Base-by-base conservation (phyloP, 2,329 filamentous ascomycete genomes). In the Blastomyces silverae region DNA sequence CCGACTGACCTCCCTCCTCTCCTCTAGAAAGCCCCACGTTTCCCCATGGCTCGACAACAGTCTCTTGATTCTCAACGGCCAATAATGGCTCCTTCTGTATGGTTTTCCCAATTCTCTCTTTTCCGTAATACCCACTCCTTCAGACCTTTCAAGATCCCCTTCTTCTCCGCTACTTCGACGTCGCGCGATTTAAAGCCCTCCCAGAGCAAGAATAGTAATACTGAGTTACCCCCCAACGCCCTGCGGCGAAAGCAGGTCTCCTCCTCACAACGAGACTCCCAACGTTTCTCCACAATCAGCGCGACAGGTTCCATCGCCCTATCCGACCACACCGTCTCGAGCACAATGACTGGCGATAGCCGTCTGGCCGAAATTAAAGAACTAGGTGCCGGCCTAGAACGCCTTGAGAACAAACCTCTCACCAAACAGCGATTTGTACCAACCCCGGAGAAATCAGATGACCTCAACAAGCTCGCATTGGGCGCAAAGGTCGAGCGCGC, bases 401-500 rank as follows among this genome's bases (percentile, higher is more conserved):
- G 92, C 73, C 89, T 97, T 79, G 90, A 95, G 78, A 94, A 96
- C 82, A 91, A 91, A 79, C 89, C 89, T 60, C 86, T 96, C 37
- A 81, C 86, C 70, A 85, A 89, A 72, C 92, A 97, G 80, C 89
- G 92, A 70, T 92, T 92, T 73, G 82, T 86, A 64, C 85, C 92
- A 68, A 89, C 83, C 74, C 85, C 89, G 68, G 87, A 93, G 77
- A 95, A 96, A 83, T 86, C 84, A 25, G 89, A 91, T 72, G 88
- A 89, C 75, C 82, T 96, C 77, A 88, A 87, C 80, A 95, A 95
- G 80, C 84, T 96, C 65, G 92, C 92, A 48, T 84, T 96, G 62
- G 90, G 92, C 59, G 92, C 92, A 66, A 96, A 96, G 80, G 85
- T 96, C 52, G 92, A 96, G 76, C 87, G 92, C 66, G 92, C 92